Evolutionary conservation across 2,329 filamentous ascomycete species (phyloP).

Genomic region (Cladophialophora psammophila): DNA sequence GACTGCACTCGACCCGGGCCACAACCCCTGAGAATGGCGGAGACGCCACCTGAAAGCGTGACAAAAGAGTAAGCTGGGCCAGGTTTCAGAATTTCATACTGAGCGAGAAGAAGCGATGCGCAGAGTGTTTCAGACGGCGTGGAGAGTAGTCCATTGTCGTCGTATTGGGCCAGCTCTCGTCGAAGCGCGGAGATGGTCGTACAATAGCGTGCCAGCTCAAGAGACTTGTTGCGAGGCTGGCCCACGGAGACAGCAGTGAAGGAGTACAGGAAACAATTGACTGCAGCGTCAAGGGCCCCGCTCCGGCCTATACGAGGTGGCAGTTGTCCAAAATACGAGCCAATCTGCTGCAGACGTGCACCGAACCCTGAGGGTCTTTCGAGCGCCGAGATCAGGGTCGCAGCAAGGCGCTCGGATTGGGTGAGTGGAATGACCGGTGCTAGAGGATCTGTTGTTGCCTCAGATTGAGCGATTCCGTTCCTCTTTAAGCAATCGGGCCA

Average conservation of each 20-base stretch:
- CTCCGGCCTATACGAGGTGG: constrained; percentile 17
- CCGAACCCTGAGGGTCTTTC: constrained; percentile 15
- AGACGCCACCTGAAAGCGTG: constrained; percentile 18
- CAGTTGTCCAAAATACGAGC: constrained; percentile 7
- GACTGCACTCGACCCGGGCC: constrained; percentile 13
- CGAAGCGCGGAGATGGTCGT: constrained; percentile 14
- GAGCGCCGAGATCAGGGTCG: constrained; percentile 3
- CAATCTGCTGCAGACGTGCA: constrained; percentile 18
- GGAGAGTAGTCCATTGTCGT: constrained; percentile 3
- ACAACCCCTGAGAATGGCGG: constrained; percentile 14
- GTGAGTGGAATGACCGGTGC: constrained; percentile 3
- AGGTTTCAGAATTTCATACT: constrained; percentile 19
- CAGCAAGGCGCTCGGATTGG: constrained; percentile 6
- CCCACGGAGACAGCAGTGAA: constrained; percentile 2
- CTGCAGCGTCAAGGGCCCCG: constrained; percentile 18
- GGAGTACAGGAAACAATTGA: constrained; percentile 19
- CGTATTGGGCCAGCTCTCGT: constrained; percentile 9
- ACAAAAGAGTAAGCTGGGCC: constrained; percentile 9
- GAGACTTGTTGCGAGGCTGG: constrained; percentile 7
- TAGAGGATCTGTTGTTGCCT: neutral
- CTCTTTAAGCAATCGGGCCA: neutral
- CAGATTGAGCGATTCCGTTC: neutral
- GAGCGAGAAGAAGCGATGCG: constrained; percentile 17
- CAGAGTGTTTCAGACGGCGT: constrained; percentile 20
- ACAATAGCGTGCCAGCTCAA: constrained; percentile 15